phyloP scores from a whole-genome alignment of 2,329 filamentous ascomycete genomes.

The Aotearoamyces nothofagi region DNA sequence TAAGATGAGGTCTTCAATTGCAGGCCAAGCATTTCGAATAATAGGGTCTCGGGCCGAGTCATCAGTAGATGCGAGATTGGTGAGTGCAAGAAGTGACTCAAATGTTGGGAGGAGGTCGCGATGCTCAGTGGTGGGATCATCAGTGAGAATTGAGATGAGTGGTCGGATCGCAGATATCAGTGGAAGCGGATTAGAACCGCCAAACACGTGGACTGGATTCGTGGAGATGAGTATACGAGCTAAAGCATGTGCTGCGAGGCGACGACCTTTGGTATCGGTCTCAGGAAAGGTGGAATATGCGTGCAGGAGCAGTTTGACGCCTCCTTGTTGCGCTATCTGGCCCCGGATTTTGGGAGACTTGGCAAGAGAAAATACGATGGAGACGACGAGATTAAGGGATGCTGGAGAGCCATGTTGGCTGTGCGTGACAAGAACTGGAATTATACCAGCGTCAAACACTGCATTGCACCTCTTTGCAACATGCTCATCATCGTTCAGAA shows the following conservation, averaged over 20 bases:
- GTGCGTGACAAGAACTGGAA: slow-evolving; percentile 62
- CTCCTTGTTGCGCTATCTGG: slow-evolving; percentile 82
- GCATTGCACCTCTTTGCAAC: slow-evolving; percentile 62
- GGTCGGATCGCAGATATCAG: slow-evolving; percentile 72
- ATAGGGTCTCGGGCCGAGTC: slow-evolving; percentile 48
- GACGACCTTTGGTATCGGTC: slow-evolving; percentile 29
- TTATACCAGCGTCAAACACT: slow-evolving; percentile 64
- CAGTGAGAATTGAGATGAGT: slow-evolving; percentile 57
- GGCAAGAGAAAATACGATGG: slow-evolving; percentile 65
- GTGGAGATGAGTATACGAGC: slow-evolving; percentile 78
- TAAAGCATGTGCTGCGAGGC: slow-evolving; percentile 62
- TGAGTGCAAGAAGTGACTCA: slow-evolving; percentile 80
- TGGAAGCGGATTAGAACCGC: slow-evolving; percentile 55
- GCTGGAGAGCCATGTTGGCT: slow-evolving; percentile 57
- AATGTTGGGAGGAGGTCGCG: slow-evolving; percentile 79
- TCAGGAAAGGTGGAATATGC: slow-evolving; percentile 48
- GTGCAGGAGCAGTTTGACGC: slow-evolving; percentile 67
- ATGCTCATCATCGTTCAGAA: slow-evolving; percentile 60
- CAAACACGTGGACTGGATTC: slow-evolving; percentile 74
- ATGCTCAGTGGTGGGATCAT: slow-evolving; percentile 44
- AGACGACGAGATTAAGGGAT: slow-evolving; percentile 56
- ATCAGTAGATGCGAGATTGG: slow-evolving; percentile 77
- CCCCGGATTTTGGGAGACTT: slow-evolving; percentile 61
- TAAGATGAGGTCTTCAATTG: slow-evolving; percentile 72
- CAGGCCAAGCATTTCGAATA: slow-evolving; percentile 56